Percentiles rank a stretch among this genome's conserved stretches.
Evolutionary conservation across 75 land plant species (phyloP).

Genomic region (Adiantum capillusveneris): DNA sequence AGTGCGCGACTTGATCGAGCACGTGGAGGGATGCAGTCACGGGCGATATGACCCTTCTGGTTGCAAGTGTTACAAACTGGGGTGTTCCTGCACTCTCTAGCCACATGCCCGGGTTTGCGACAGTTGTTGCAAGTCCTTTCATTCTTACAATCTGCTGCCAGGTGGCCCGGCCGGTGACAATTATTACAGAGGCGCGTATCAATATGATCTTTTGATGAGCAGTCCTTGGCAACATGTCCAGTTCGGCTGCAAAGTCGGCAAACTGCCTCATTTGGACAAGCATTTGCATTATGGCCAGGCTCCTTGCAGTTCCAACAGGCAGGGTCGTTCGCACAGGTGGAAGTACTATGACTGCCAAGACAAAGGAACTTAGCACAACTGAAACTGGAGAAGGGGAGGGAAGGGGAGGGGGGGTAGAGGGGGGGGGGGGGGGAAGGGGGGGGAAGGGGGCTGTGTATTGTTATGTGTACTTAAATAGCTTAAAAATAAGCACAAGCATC

Average conservation of each 20-base stretch:
- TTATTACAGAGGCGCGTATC: conserved; percentile 46
- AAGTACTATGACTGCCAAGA: conserved; percentile 32
- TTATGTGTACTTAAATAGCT: too few relatives aligned
- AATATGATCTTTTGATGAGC: conserved; percentile 18
- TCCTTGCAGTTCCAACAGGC: conserved; percentile 88
- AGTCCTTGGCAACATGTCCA: conserved; percentile 52
- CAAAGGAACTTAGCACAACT: not conserved
- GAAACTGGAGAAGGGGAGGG: not conserved
- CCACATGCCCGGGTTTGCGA: conserved; percentile 49
- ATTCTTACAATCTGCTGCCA: conserved; percentile 45
- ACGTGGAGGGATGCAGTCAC: conserved; percentile 21
- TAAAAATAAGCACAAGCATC: too few relatives aligned
- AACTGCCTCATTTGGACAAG: conserved; percentile 45
- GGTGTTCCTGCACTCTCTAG: conserved; percentile 48
- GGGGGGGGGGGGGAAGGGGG: too few relatives aligned
- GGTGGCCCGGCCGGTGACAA: conserved; percentile 47
- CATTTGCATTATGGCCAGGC: conserved; percentile 51
- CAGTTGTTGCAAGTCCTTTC: conserved; percentile 64
- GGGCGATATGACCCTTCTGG: conserved; percentile 40
- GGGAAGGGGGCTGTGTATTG: too few relatives aligned
- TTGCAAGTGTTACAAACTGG: conserved; percentile 48
- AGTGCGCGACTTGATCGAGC: not conserved
- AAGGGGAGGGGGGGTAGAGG: too few relatives aligned
- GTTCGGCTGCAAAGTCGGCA: conserved; percentile 41
- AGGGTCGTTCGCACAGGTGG: conserved; percentile 35